phyloP scores from a whole-genome alignment of 768 basidiomycete genomes.

The Leccinum truebloodii region DNA sequence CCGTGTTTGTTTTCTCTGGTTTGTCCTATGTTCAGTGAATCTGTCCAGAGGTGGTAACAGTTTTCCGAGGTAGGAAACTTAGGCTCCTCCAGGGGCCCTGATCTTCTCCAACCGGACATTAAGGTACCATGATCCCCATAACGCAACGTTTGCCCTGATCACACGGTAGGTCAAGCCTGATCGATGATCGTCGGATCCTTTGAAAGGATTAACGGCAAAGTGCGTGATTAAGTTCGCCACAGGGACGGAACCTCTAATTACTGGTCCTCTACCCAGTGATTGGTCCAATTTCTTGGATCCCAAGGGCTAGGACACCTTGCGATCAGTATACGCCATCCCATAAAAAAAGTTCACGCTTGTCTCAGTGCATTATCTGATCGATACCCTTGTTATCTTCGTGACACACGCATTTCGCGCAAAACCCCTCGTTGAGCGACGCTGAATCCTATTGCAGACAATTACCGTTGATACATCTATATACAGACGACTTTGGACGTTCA shows the following conservation, averaged over 20 bases:
- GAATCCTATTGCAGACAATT: background rate
- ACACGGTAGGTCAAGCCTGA: background rate
- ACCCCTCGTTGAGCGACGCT: background rate
- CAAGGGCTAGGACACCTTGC: background rate
- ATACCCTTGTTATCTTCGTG: background rate
- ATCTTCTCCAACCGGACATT: background rate
- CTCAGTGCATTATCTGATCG: background rate
- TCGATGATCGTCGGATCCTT: background rate
- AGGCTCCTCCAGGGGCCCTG: too few species aligned
- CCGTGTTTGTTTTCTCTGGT: background rate
- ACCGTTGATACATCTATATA: background rate
- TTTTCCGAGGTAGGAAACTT: background rate
- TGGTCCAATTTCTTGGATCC: background rate
- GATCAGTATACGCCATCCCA: background rate
- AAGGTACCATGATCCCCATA: background rate
- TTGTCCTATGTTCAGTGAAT: background rate
- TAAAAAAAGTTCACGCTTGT: background rate
- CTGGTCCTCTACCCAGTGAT: background rate
- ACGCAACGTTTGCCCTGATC: background rate
- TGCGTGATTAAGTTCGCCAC: background rate
- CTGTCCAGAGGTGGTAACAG: slow-evolving; percentile 2
- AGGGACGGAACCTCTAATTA: background rate
- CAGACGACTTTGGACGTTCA: background rate
- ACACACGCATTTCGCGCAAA: too few species aligned
- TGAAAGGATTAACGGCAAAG: background rate